Base-by-base conservation (phyloP, 768 basidiomycete species). In the Mycena epipterygia region DNA sequence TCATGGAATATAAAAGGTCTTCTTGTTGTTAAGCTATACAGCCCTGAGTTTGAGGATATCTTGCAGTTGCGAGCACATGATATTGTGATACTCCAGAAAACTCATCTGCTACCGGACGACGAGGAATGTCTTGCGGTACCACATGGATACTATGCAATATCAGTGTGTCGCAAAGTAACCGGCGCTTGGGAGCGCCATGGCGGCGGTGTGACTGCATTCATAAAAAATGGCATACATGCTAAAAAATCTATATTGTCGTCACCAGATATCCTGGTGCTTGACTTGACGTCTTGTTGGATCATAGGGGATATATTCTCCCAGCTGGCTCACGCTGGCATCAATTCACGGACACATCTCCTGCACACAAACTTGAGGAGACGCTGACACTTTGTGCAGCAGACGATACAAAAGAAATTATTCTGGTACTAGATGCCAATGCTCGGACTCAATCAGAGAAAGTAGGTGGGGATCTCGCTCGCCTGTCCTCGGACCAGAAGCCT, bases 11-110 rank as follows among this genome's bases (percentile, higher is more conserved):
- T 65, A 46, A 41, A 56, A 56, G 64, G 64, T 21, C 23, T 32
- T 27, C 29, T 65, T 25, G 46, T 30, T 14, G 64, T 65, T 56
- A 65, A 65, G 64, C 64, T 65, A 41, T 56, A 55, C 64, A 65
- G 64, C 64, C 64, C 64, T 7, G 64, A 65, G 14, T 65, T 65
- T 56, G 52, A 56, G 53, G 25, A 65, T 42, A 13, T 65, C 2
- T 3, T 65, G n/a, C n/a, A n/a, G n/a, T n/a, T n/a, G 2, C 55
- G 37, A 5, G 64, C 11, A 8, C 41, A 65, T 16, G 64, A 65
- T 13, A 25, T 65, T 23, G 42, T 56, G 2, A 46, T 65, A 25
- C 30, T 65, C 13, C 53, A 46, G 16, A 53, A 65, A 23, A 65
- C 64, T 2, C 41, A 44, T 9, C 16, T 56, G n/a, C 14, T 65